A percentile compares a stretch with the other conserved stretches of the same genome.
Conservation (phyloP, 2,329 filamentous ascomycete genomes). For the Aaosphaeria pasadenensis region DNA sequence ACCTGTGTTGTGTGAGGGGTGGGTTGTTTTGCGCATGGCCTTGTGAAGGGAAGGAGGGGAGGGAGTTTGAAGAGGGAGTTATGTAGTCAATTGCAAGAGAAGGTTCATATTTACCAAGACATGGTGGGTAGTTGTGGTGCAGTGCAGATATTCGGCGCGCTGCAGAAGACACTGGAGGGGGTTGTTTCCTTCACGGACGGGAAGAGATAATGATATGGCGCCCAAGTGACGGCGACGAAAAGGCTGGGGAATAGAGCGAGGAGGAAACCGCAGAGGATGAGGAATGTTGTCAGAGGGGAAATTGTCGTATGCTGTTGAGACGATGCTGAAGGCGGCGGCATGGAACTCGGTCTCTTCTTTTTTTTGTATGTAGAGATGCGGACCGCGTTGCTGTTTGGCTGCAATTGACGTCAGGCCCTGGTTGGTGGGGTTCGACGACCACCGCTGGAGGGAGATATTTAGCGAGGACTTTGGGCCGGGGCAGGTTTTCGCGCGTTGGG, state of each 20-base stretch:
- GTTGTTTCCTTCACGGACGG: conserved; percentile 14
- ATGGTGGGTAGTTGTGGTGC: conserved; percentile 9
- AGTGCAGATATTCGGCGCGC: conserved; percentile 22
- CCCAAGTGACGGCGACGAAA: conserved; percentile 42
- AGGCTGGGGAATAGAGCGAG: conserved; percentile 49
- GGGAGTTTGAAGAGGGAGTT: background rate
- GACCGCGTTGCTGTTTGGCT: no score
- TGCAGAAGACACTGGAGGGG: conserved; percentile 12
- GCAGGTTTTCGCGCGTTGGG: no score
- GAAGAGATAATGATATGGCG: conserved; percentile 32
- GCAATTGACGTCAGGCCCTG: no score
- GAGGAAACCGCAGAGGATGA: conserved; percentile 50
- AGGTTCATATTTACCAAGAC: conserved; percentile 23
- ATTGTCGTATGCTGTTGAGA: conserved; percentile 22
- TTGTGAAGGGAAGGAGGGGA: background rate
- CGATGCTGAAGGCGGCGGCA: conserved; percentile 9
- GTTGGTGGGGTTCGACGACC: no score
- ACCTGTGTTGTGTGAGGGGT: conserved; percentile 27
- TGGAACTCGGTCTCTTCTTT: no score
- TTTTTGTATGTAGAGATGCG: no score
- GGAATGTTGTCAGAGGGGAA: conserved; percentile 38
- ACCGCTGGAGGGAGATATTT: no score
- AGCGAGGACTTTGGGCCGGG: no score
- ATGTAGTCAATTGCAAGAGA: background rate
- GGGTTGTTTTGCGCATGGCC: no score